Conservation (phyloP, 805 yeast genomes). For the Metahyphopichia silvanorum region DNA sequence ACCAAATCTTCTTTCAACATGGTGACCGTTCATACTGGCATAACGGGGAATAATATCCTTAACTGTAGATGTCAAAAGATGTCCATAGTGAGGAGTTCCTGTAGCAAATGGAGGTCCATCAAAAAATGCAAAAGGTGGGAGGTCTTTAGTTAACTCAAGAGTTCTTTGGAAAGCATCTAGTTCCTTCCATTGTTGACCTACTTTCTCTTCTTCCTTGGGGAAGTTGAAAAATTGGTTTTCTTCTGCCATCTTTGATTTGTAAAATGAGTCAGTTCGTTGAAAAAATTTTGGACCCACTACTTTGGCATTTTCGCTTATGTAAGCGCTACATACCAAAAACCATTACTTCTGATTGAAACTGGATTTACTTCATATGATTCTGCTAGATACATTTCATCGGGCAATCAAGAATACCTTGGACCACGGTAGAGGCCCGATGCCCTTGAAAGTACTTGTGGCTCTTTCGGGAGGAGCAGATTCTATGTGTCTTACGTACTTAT, state of each 20-base stretch:
- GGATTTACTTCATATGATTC: no score
- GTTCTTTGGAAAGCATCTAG: conserved; percentile 92
- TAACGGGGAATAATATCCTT: conserved; percentile 97
- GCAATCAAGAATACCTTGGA: no score
- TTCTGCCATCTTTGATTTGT: not conserved
- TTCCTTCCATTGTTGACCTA: conserved; percentile 80
- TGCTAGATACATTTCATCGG: no score
- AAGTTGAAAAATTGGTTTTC: conserved; percentile 52
- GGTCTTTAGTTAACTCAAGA: conserved; percentile 75
- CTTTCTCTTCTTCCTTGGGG: conserved; percentile 85
- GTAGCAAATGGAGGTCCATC: conserved; percentile 99
- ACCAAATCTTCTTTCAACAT: conserved; percentile 96
- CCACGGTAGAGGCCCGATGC: no score
- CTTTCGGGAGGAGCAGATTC: conserved; percentile 85
- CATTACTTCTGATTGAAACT: no score
- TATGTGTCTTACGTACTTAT: conserved; percentile 58
- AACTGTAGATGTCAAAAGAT: conserved; percentile 92
- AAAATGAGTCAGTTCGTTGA: not conserved
- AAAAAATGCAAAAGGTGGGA: conserved; percentile 86
- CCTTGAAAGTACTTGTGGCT: conserved; percentile 47
- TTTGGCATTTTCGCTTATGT: no score
- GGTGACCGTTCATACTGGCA: conserved; percentile 96
- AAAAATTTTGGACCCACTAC: no score
- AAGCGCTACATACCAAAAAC: no score
- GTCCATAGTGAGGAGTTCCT: conserved; percentile 99